Evolutionary conservation across 208 protist species (phyloP), one percentile per base, ranked within the genome.

Genomic region (Plasmodiophora brassicae): DNA sequence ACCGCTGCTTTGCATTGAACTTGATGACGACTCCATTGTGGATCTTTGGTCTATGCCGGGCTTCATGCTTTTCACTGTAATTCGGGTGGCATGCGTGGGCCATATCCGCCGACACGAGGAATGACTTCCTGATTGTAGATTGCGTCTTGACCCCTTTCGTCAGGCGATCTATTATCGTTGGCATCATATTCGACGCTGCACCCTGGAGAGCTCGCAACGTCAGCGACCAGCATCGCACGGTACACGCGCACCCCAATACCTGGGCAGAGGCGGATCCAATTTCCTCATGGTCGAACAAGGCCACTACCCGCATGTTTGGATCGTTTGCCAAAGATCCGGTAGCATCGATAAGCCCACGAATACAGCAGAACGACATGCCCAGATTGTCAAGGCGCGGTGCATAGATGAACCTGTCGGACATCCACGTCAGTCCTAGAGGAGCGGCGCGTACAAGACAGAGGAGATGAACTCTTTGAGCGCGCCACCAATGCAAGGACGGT

Each of bases 271-370:
- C 35, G 0, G 88, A 90, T 8, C 89, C 89, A 0, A 90, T 54
- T 43, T 89, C 89, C 87, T 91, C 89, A 87, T 91, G 85, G 41
- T 91, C 89, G 83, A 91, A 91, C 28, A 91, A 72, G 0, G 89
- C 86, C 28, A 89, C 87, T 1, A 89, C 32, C 8, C 71, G 87
- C 8, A 89, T 89, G 35, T 89, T 54, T 28, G 43, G 86, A n/a
- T 85, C 87, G 10, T 14, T 46, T 5, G 8, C 38, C n/a, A 89
- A 39, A 38, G 45, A 45, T 1, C 8, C 10, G 1, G 45, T 83
- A 36, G 87, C 1, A 20, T 85, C 71, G 38, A 89, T 88, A 28
- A 89, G 60, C n/a, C 53, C 45, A 5, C n/a, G 57, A 39, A 84
- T 35, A n/a, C 71, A 89, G 72, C 57, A 53, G 41, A 88, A 89